A percentile compares a stretch with the other conserved stretches of the same genome.
These are phyloP conservation scores for Pascua sp. DNA, from an alignment of 1,284 basidiomycete species.

Conservation along the genomic window DNA sequence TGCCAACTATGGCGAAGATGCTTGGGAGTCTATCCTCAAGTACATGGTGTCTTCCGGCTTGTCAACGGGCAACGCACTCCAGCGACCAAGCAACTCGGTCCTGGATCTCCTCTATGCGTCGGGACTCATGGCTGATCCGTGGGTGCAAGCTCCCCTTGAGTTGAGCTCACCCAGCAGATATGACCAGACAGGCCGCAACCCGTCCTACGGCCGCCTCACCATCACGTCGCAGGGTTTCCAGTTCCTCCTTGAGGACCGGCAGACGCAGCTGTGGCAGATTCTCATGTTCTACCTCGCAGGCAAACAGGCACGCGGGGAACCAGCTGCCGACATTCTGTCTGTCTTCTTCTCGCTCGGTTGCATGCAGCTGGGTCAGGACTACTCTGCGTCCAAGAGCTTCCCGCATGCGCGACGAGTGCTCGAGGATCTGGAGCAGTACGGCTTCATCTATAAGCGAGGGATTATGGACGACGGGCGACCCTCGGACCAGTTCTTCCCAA, in stretches of 20 bases:
- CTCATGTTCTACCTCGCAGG: slow-evolving; percentile 70
- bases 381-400: slow-evolving; percentile 77
- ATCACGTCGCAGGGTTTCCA: slow-evolving; percentile 97
- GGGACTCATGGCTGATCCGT: slow-evolving; percentile 70
- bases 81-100: slow-evolving; percentile 68
- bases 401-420: slow-evolving; percentile 67
- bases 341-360: slow-evolving; percentile 95
- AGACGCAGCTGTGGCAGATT: slow-evolving; percentile 96
- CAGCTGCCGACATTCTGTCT: slow-evolving; percentile 87
- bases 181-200: slow-evolving; percentile 23
- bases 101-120: slow-evolving; percentile 77
- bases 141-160: no score
- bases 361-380: slow-evolving; percentile 90
- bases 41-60: slow-evolving; percentile 92
- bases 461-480: slow-evolving; percentile 31
- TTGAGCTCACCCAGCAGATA: slow-evolving; percentile 35
- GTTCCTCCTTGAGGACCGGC: slow-evolving; percentile 92
- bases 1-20: slow-evolving; percentile 79
- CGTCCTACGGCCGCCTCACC: slow-evolving; percentile 54
- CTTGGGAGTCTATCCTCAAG: slow-evolving; percentile 98
- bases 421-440: slow-evolving; percentile 89
- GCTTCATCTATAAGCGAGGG: slow-evolving; percentile 78
- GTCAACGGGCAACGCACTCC: slow-evolving; percentile 51
- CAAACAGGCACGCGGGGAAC: slow-evolving; percentile 73
- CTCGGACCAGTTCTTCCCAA: slow-evolving; percentile 78